Evolutionary conservation across 129 eudicot species (phyloP), one percentile per base, ranked within the genome.

Genomic region (Flaveria trinervia): DNA sequence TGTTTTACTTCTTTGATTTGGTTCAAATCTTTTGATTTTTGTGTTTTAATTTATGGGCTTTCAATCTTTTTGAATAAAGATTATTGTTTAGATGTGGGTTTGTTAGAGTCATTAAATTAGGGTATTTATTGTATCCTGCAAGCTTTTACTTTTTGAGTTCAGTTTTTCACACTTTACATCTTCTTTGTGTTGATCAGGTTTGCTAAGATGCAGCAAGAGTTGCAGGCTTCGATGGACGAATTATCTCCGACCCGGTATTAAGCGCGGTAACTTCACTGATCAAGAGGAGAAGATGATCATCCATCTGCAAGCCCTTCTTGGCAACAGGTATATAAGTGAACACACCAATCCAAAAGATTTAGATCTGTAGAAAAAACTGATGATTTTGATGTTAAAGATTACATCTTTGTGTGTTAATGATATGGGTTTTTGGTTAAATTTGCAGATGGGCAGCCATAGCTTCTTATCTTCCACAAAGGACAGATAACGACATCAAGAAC

Each of bases 291-390:
- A 82, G 56, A 82, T 77, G 85, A 82, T 82, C 78, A 82, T 82
- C 52, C 85, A 82, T 72, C 72, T 82, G 2, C 85, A 82, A 82
- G 82, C 85, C 82, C 85, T 82, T 55, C 85, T 82, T 76, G 85
- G 85, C 17, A 82, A 82, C n/a, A 71, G 85, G 85, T 81, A 74
- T 28, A 16, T 23, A n/a, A 4, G 0, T 49, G 3, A 49, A 36
- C 26, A 70, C 20, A 25, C n/a, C 13, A 8, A 20, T 33, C 23
- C 20, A 33, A 50, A 72, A 22, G 9, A 22, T 67, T 43, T 60
- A 71, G 85, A 81, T 81, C 73, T 81, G 1, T 25, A 20, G 22
- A 7, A 4, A 2, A 62, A 46, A 1, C n/a, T 41, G 54, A 44
- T 57, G 22, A 15, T 69, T 17, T 48, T 50, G n/a, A 67, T 57